Evolutionary conservation across 306 rosid genomes (phyloP).

Genomic region (Lablab purpureus): DNA sequence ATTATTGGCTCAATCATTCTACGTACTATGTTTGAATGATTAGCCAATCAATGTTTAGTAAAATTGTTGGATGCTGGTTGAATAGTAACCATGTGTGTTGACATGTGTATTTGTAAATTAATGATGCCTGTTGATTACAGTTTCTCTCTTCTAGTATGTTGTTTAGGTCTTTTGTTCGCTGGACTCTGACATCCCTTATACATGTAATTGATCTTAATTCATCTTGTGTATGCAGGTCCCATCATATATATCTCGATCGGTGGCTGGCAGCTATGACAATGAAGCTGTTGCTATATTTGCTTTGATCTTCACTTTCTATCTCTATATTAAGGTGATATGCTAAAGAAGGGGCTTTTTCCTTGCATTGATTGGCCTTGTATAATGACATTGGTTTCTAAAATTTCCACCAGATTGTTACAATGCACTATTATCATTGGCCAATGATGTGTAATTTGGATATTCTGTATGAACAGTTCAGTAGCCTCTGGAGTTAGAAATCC

Average conservation of each 20-base stretch:
- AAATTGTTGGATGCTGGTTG: constrained; percentile 15
- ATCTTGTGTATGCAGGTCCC: constrained; percentile 76
- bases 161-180: constrained; percentile 1
- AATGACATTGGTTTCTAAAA: constrained; percentile 10
- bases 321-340: constrained; percentile 84
- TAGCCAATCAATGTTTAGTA: neutral
- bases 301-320: constrained; percentile 94
- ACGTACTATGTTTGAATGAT: constrained; percentile 23
- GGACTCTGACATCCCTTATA: constrained; percentile 11
- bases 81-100: constrained; percentile 1
- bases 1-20: constrained; percentile 7
- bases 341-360: constrained; percentile 7
- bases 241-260: constrained; percentile 97
- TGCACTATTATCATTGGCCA: constrained; percentile 11
- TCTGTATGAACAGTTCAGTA: constrained; percentile 31
- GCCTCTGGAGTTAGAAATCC: constrained; percentile 19
- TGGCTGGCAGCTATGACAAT: constrained; percentile 99
- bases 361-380: constrained; percentile 18
- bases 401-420: neutral
- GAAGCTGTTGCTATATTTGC: constrained; percentile 99
- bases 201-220: constrained; percentile 26
- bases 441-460: constrained; percentile 24
- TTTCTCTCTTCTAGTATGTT: constrained; percentile 29
- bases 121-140: constrained; percentile 12
- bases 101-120: constrained; percentile 20